Evolutionary conservation across 2,329 filamentous ascomycete species (phyloP).

Genomic region (Eutypella sp.): DNA sequence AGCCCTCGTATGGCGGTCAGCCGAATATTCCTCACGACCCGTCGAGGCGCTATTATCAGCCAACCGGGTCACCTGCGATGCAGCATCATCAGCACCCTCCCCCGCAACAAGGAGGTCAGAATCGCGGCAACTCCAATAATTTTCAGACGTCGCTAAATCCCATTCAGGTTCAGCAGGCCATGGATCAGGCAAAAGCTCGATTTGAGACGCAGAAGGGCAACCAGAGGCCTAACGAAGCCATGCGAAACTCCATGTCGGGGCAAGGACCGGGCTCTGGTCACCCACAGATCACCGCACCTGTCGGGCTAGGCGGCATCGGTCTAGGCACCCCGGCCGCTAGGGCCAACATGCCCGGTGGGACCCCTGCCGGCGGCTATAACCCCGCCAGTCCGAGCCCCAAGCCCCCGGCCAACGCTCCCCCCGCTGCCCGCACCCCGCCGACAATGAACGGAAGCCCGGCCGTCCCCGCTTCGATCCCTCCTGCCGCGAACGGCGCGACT

Average conservation of each 20-base stretch:
- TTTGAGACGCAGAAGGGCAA: slow-evolving; percentile 23
- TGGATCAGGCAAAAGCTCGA: slow-evolving; percentile 28
- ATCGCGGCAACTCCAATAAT: slow-evolving; percentile 3
- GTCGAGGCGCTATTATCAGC: slow-evolving; percentile 21
- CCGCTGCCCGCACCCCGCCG: slow-evolving; percentile 9
- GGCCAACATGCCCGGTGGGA: slow-evolving; percentile 16
- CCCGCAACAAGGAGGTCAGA: slow-evolving; percentile 9
- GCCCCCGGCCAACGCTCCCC: slow-evolving; percentile 15
- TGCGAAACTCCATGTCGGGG: slow-evolving; percentile 17
- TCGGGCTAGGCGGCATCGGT: slow-evolving; percentile 26
- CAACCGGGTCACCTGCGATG: slow-evolving; percentile 18
- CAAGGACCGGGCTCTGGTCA: slow-evolving; percentile 13
- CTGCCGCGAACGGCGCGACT: slow-evolving; percentile 14
- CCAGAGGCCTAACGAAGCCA: slow-evolving; percentile 21
- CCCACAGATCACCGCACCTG: slow-evolving; percentile 21
- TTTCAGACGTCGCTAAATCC: slow-evolving; percentile 27
- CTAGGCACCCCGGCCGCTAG: slow-evolving; percentile 20
- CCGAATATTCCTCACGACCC: slow-evolving; percentile 20
- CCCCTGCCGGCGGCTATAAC: slow-evolving; percentile 11
- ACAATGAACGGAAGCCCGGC: slow-evolving; percentile 20
- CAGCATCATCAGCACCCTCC: slow-evolving; percentile 20
- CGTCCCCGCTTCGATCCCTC: slow-evolving; percentile 8
- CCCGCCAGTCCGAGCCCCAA: slow-evolving; percentile 22
- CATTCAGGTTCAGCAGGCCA: slow-evolving; percentile 27
- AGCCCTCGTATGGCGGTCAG: slow-evolving; percentile 22